phyloP scores from a whole-genome alignment of 495 filamentous ascomycete genomes.

The Poronia punctata region DNA sequence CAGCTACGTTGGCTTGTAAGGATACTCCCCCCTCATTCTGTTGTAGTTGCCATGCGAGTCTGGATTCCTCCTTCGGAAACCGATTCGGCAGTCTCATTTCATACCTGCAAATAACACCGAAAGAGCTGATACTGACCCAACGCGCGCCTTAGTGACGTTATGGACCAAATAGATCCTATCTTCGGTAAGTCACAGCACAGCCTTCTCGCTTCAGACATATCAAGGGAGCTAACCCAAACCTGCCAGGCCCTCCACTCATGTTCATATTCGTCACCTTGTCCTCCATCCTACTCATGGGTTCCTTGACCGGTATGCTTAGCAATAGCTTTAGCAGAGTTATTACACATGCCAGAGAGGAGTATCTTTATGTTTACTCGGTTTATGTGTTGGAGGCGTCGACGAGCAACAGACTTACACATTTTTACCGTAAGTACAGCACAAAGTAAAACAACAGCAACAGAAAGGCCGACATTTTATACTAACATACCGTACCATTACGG shows the following conservation, averaged over 20 bases:
- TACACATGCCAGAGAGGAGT: conserved; percentile 65
- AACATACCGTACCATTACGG: conserved; percentile 16
- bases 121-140: no score
- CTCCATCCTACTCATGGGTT: conserved; percentile 86
- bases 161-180: conserved; percentile 39
- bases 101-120: no score
- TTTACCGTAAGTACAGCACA: conserved; percentile 51
- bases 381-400: conserved; percentile 76
- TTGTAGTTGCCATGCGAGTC: no score
- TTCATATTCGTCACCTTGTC: conserved; percentile 78
- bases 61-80: no score
- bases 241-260: conserved; percentile 60
- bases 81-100: no score
- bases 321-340: conserved; percentile 82
- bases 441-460: no score
- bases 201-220: conserved; percentile 3
- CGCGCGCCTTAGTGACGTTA: no score
- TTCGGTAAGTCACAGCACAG: conserved; percentile 26
- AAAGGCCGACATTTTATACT: conserved; percentile 10
- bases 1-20: conserved; percentile 76
- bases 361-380: conserved; percentile 70
- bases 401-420: conserved; percentile 73
- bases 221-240: conserved; percentile 41
- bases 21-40: no score
- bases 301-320: conserved; percentile 83